Conservation (phyloP, 106 monocot species). For the Dendrobium chrysotoxum region DNA sequence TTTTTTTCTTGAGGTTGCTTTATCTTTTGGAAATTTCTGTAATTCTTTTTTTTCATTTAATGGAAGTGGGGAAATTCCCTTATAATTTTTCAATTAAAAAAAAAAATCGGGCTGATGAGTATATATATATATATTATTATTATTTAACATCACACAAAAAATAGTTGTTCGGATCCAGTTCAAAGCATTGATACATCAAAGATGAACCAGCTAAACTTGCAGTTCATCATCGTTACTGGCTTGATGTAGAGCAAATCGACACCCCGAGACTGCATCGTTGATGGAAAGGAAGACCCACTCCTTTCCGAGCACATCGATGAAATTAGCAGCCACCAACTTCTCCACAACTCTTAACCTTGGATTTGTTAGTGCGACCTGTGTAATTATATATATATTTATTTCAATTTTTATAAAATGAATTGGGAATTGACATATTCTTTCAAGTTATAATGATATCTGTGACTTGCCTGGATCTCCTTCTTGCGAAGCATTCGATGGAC, state of each 20-base stretch:
- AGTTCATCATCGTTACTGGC: not conserved
- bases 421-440: not conserved
- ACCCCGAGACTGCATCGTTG: conserved; percentile 14
- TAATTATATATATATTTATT: not conserved
- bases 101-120: no score
- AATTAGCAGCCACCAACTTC: conserved; percentile 12
- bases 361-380: conserved; percentile 18
- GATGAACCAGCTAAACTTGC: no score
- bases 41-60: no score
- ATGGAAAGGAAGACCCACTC: conserved; percentile 21
- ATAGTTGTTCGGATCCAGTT: no score
- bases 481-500: conserved; percentile 12
- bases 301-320: conserved; percentile 8
- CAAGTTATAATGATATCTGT: not conserved
- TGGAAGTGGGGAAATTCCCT: no score
- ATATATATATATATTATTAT: no score
- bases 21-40: no score
- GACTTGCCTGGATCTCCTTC: conserved; percentile 16
- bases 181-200: no score
- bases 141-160: no score
- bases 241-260: conserved; percentile 3
- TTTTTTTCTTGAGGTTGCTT: no score
- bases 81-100: no score
- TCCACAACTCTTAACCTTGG: conserved; percentile 22
- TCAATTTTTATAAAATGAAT: not conserved